Evolutionary conservation across 345 rosid genomes (phyloP), one percentile per base, ranked within the genome.

Genomic region (Raphanus raphanistrum): DNA sequence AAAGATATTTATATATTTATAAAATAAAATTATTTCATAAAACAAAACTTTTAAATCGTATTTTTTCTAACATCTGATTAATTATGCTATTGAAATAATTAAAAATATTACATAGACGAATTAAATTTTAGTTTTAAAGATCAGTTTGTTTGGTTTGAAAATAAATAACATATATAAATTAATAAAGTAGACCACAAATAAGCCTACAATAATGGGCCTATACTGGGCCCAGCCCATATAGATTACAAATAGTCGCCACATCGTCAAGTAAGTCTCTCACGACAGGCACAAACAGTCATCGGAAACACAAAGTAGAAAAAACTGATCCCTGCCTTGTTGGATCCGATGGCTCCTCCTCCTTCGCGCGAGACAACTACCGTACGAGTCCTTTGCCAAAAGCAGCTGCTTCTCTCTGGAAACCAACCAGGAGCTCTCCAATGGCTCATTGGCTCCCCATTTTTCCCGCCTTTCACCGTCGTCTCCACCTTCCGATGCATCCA

Each of bases 361-460:
- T 33, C 45, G 64, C 63, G 72, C 78, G 84, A 76, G 27, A 16
- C 74, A 41, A 61, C 79, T 58, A 83, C 79, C 78, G 66, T 94
- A 36, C 85, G 81, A 69, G 72, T 91, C 33, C 80, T 90, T 26
- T 89, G 92, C 79, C 80, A 84, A 16, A 88, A 85, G 79, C 84
- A 86, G 8, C 54, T 89, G 11, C 79, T 89, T 13, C 78, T 84
- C 65, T 54, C 73, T 45, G 71, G 66, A 26, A 82, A 79, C 57
- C 87, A 85, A 45, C 74, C 88, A 25, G 92, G 84, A 25, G 38
- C 69, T 48, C 88, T 92, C 41, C 97, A 88, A 78, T 92, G 98
- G 98, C 90, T 94, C 4, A 86, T 90, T 69, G 97, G 97, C 45
- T 92, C 93, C 61, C 97, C 92, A 2, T 90, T 92, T 75, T 84